Evolutionary conservation across 495 filamentous ascomycete species (phyloP).

Genomic region (Hypomontagnella monticulosa): DNA sequence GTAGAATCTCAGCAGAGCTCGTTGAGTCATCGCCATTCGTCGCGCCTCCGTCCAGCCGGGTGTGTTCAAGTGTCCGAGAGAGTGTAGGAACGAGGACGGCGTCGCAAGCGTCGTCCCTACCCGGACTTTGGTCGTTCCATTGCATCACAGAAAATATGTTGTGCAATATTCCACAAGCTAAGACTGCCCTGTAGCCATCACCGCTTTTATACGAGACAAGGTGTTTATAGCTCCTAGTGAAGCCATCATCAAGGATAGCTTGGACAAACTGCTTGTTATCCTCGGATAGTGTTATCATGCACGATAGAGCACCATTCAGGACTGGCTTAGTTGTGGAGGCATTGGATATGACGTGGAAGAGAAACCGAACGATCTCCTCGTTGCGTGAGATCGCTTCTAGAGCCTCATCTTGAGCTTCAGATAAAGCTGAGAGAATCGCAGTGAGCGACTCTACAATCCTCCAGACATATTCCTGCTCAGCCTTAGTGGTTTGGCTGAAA

Average conservation of each 20-base stretch:
- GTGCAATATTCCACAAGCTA: constrained; percentile 63
- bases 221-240: constrained; percentile 49
- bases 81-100: constrained; percentile 58
- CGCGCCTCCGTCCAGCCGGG: constrained; percentile 31
- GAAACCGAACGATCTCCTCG: constrained; percentile 57
- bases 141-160: constrained; percentile 58
- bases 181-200: constrained; percentile 50
- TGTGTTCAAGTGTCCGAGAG: constrained; percentile 48
- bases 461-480: constrained; percentile 60
- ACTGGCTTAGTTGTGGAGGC: constrained; percentile 46
- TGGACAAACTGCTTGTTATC: constrained; percentile 60
- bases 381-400: constrained; percentile 58
- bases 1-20: constrained; percentile 49
- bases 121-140: constrained; percentile 60
- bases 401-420: constrained; percentile 64
- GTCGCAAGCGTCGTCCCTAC: constrained; percentile 57
- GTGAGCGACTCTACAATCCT: constrained; percentile 59
- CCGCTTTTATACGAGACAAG: constrained; percentile 49
- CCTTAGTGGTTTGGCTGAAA: constrained; percentile 57
- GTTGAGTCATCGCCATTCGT: constrained; percentile 43
- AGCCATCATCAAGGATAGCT: constrained; percentile 51
- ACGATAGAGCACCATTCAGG: constrained; percentile 58
- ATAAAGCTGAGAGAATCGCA: constrained; percentile 55
- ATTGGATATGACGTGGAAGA: constrained; percentile 58
- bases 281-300: constrained; percentile 64